Evolutionary conservation across 352 stramenopile species (phyloP), one percentile per base, ranked within the genome.

Genomic region (Pythium phragmitis): DNA sequence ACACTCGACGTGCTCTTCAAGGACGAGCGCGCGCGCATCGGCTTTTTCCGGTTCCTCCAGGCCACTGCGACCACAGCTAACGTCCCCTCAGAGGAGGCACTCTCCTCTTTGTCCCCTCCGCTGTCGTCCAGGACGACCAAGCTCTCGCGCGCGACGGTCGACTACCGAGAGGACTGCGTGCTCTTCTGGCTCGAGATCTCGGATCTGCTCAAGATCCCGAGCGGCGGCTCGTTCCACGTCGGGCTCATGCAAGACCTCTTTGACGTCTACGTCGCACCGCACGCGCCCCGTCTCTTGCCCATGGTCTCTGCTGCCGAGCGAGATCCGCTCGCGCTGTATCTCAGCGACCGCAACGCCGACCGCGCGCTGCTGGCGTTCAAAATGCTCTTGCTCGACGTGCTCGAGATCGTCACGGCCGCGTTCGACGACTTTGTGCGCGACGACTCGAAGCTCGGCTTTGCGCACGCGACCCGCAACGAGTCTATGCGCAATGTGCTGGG

Each of bases 111-210:
- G 9, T 9, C 11, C 37, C 14, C 3, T 16, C 14, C 37, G 9
- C 14, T 16, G 37, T 4, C 37, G 2, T 12, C 37, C 37, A 16
- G 7, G 14, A 57, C 39, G 28, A 78, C 76, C 3, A 56, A 30
- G 26, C 26, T 30, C 26, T 30, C 26, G 3, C 26, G 26, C 26
- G 26, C 26, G 26, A 30, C 26, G 4, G 26, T 61, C 19, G 72
- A 87, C 68, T 87, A 85, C 51, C 72, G 77, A 7, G 72, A 86
- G 50, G 70, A 89, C 59, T 89, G 80, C 36, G 80, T 81, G 9
- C 49, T 89, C n/a, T 89, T 87, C 43, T 89, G 80, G 80, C 68
- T 89, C 16, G 80, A 89, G 51, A 86, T 89, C 42, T 84, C 65
- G 30, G 80, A 87, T 30, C 48, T 89, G 41, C 72, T 89, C 30